Percentiles rank a stretch among this genome's conserved stretches.
These are phyloP conservation scores for Eucalyptus pumila DNA, from an alignment of 345 rosid species.

Conservation along the genomic window DNA sequence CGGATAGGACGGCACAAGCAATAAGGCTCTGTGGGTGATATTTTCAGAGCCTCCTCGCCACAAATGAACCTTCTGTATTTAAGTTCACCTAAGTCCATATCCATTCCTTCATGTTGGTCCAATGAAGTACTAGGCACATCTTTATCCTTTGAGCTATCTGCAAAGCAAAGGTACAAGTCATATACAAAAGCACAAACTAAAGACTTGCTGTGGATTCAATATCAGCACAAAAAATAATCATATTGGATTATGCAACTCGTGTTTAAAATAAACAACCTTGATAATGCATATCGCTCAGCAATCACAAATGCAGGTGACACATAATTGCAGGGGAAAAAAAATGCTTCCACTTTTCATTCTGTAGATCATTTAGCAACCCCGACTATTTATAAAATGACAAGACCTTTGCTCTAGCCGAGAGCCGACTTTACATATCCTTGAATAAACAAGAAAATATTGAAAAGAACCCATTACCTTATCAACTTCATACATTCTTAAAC, in stretches of 20 bases:
- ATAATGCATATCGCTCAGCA: background rate
- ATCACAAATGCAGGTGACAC: background rate
- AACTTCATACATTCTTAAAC: background rate
- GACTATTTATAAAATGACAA: background rate
- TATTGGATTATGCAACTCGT: background rate
- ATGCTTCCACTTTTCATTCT: background rate
- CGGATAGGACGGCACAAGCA: constrained; percentile 70
- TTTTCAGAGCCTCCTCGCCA: constrained; percentile 85
- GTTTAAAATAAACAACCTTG: background rate
- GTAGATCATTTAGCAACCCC: background rate
- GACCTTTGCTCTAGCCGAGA: background rate
- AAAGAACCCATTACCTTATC: background rate
- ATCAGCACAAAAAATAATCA: background rate
- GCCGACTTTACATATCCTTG: background rate
- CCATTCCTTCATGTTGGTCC: constrained; percentile 19
- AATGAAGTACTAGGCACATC: constrained; percentile 6
- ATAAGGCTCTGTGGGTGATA: constrained; percentile 75
- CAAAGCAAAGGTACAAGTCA: background rate
- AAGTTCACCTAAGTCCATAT: constrained; percentile 17
- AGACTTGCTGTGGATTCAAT: background rate
- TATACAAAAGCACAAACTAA: background rate
- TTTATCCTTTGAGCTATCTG: constrained; percentile 42
- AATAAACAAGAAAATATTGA: background rate
- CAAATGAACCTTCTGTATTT: constrained; percentile 42
- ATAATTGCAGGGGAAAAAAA: background rate